Evolutionary conservation across 2,329 filamentous ascomycete genomes (phyloP).

Genomic region (Cercospora brassicicola): DNA sequence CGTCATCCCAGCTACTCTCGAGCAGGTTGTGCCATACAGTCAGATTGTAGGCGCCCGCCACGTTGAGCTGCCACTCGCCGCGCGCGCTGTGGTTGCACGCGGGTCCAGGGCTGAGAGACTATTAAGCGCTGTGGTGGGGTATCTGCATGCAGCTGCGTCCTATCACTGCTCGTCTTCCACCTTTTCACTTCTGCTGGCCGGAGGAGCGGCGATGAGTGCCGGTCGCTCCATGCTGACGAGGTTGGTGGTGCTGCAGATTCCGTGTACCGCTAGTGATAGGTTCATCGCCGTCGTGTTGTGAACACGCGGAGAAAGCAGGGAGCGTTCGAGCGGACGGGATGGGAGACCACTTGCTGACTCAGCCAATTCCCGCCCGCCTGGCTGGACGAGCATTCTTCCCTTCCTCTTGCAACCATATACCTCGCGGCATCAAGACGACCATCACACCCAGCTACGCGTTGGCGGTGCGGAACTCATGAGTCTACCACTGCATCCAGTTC

Average conservation of each 20-base stretch:
- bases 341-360: not conserved
- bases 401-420: not conserved
- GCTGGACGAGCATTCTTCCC: not conserved
- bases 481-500: not conserved
- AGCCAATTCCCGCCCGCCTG: not conserved
- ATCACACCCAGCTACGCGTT: not conserved
- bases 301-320: not conserved
- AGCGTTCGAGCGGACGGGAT: not conserved
- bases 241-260: not conserved
- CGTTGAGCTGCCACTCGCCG: conserved; percentile 3
- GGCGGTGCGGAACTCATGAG: not conserved
- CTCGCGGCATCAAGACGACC: not conserved
- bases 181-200: not conserved
- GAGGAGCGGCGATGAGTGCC: not conserved
- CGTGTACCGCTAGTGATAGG: not conserved
- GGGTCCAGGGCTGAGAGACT: conserved; percentile 9
- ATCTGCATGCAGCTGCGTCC: conserved; percentile 6
- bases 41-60: conserved; percentile 12
- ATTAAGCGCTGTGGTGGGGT: conserved; percentile 14
- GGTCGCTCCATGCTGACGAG: conserved; percentile 3
- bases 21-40: conserved; percentile 7
- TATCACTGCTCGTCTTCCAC: conserved; percentile 4
- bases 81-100: conserved; percentile 3
- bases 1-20: conserved; percentile 7
- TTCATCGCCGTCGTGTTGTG: not conserved